Evolutionary conservation across 2,329 filamentous ascomycete genomes (phyloP).

Genomic region (Colletotrichum incanum): DNA sequence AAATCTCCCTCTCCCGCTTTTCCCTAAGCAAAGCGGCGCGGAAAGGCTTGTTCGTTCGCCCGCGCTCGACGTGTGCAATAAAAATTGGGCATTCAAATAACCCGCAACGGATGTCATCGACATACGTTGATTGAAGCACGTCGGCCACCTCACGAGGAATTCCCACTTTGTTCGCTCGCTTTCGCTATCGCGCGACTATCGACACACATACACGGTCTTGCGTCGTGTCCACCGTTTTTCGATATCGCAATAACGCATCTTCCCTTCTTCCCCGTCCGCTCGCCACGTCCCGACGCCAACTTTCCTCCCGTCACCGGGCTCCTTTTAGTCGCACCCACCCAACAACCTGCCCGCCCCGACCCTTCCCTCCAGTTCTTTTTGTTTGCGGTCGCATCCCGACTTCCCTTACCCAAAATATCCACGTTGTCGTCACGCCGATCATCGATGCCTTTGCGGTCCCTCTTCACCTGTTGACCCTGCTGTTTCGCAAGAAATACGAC

Average conservation of each 20-base stretch:
- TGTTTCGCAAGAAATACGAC: constrained; percentile 1
- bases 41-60: constrained; percentile 41
- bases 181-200: constrained; percentile 34
- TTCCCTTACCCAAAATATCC: constrained; percentile 28
- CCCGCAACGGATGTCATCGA: constrained; percentile 28
- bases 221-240: constrained; percentile 23
- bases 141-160: constrained; percentile 28
- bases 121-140: constrained; percentile 27
- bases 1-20: constrained; percentile 31
- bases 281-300: constrained; percentile 33
- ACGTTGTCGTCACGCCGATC: constrained; percentile 40
- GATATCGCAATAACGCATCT: constrained; percentile 28
- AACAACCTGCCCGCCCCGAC: constrained; percentile 35
- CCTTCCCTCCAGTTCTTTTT: constrained; percentile 27
- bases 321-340: constrained; percentile 42
- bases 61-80: constrained; percentile 40
- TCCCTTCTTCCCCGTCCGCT: constrained; percentile 18
- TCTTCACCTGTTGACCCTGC: constrained; percentile 39
- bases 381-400: constrained; percentile 42
- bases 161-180: constrained; percentile 36
- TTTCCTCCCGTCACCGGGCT: constrained; percentile 37
- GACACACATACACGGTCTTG: constrained; percentile 15
- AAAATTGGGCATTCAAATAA: constrained; percentile 33
- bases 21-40: constrained; percentile 33
- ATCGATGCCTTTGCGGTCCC: constrained; percentile 41